Base-by-base conservation (phyloP, 2,329 filamentous ascomycete genomes). In the Cryphonectria radicalis region DNA sequence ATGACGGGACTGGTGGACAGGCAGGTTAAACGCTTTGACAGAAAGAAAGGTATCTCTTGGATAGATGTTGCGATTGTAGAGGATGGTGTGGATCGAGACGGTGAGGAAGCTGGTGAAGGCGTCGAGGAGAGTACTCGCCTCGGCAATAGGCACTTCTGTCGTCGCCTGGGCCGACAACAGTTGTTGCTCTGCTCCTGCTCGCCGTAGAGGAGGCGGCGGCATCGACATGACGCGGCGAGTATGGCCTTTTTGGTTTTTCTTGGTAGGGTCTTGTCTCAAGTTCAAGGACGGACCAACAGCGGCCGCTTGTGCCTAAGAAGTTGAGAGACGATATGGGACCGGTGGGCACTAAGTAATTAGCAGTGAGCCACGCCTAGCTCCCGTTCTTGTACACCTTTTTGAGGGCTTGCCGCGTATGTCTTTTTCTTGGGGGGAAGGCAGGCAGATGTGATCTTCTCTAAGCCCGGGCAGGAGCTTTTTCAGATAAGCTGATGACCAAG, bases 1-100 rank as follows among this genome's bases (percentile, higher is more conserved):
- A 80, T 97, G 94, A 71, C 94, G 92, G 72, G 90, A 95, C 79
- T 97, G 94, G 76, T 92, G 91, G 63, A 97, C 92, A 42, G 93
- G 88, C 71, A 94, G 90, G 82, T 95, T 94, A 85, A 95, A 95
- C 77, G 93, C 94, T 74, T 92, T 89, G 55, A 91, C 89, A 59
- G 91, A 89, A 71, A 95, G 88, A 82, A 97, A 98, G 50, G 93
- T 93, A 40, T 88, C 82, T 65, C 83, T 81, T 0, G 95, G 94
- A 81, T 98, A 98, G 77, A 97, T 89, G 72, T 82, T 81, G 76
- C 95, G 92, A 77, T 96, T 90, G 84, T 91, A 95, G 75, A 97
- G 89, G 76, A 98, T 91, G 72, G 93, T 93, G 85, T 98, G 95
- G 74, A 95, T 89, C 76, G 92, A 89, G 73, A 95, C 90, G 73